Evolutionary conservation across 495 filamentous ascomycete genomes (phyloP), one percentile per base, ranked within the genome.

Genomic region (Jackrogersella multiformis): DNA sequence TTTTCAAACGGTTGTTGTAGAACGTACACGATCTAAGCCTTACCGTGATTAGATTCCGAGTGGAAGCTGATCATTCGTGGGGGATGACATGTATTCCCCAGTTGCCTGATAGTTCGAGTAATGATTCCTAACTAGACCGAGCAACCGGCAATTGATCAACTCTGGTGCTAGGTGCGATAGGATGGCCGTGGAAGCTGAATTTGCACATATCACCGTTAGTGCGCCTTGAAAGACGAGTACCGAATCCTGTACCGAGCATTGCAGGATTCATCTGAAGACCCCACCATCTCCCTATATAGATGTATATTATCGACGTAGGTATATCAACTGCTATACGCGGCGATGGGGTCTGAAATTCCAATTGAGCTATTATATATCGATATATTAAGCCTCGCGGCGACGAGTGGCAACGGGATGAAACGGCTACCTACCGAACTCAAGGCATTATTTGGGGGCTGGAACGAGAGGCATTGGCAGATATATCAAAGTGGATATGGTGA

Each of bases 351-450:
- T 15, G 12, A 49, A 59, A 46, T 32, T n/a, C 4, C 20, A 48
- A 53, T 34, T 52, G 30, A 34, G 56, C 16, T 36, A 54, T 64
- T 49, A 48, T 64, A 58, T 16, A 16, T 24, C 24, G 18, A 13
- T 13, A 45, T 41, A 6, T 38, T 24, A 48, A 65, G 45, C 32
- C 42, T 56, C 48, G 39, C 24, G 48, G 39, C 53, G 42, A 30
- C 36, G 38, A 28, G 66, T 61, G 61, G 61, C 61, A 34, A 61
- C 6, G n/a, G 30, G 21, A 57, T 69, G 66, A 69, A 69, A 69
- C 66, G 41, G 28, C 26, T 13, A 55, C 34, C 13, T 51, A 61
- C 39, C 18, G 34, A 20, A 20, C 24, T n/a, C 12, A 7, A 26
- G 26, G 16, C 2, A 16, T 18, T 1, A 9, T 2, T 59, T 69